phyloP scores from a whole-genome alignment of 1,284 basidiomycete genomes.

The Pseudozyma hubeiensis region DNA sequence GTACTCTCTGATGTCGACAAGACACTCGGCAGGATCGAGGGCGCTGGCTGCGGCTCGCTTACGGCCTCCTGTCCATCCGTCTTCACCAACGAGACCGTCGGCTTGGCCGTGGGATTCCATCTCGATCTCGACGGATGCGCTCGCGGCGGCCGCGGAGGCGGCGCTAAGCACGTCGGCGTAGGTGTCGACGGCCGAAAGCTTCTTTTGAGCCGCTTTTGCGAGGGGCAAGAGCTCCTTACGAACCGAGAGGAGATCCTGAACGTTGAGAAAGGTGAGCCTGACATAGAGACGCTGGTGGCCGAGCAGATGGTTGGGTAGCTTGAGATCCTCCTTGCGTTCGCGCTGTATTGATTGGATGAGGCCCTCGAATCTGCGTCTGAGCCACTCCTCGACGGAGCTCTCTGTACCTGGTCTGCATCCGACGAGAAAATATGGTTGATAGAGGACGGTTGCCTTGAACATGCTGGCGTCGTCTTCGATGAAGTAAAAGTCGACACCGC shows the following conservation, averaged over 20 bases:
- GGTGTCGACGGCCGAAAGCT: slow-evolving; percentile 93
- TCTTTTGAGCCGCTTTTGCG: slow-evolving; percentile 89
- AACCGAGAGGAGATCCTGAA: slow-evolving; percentile 88
- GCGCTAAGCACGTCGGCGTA: slow-evolving; percentile 94
- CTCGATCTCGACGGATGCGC: slow-evolving; percentile 50
- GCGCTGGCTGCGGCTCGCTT: slow-evolving; percentile 41
- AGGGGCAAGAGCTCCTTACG: slow-evolving; percentile 89
- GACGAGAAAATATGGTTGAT: slow-evolving; percentile 95
- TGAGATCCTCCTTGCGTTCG: slow-evolving; percentile 91
- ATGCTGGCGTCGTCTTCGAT: slow-evolving; percentile 95
- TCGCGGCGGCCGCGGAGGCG: slow-evolving; percentile 45
- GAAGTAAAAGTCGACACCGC: slow-evolving; percentile 95
- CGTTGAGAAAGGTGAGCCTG: slow-evolving; percentile 90
- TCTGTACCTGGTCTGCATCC: slow-evolving; percentile 86
- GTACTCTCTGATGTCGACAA: slow-evolving; percentile 94
- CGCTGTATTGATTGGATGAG: slow-evolving; percentile 79
- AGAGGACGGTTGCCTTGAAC: slow-evolving; percentile 93
- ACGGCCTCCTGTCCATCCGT: slow-evolving; percentile 38
- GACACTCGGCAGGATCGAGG: slow-evolving; percentile 85
- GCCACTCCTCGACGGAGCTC: slow-evolving; percentile 92
- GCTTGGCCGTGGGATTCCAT: slow-evolving; percentile 40
- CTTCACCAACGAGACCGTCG: slow-evolving; percentile 68
- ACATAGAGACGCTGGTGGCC: slow-evolving; percentile 89
- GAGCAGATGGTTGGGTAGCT: slow-evolving; percentile 94
- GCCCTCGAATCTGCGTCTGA: slow-evolving; percentile 92